phyloP scores from a whole-genome alignment of 192 early-diverging fungal genomes.

The Coemansia sp. region DNA sequence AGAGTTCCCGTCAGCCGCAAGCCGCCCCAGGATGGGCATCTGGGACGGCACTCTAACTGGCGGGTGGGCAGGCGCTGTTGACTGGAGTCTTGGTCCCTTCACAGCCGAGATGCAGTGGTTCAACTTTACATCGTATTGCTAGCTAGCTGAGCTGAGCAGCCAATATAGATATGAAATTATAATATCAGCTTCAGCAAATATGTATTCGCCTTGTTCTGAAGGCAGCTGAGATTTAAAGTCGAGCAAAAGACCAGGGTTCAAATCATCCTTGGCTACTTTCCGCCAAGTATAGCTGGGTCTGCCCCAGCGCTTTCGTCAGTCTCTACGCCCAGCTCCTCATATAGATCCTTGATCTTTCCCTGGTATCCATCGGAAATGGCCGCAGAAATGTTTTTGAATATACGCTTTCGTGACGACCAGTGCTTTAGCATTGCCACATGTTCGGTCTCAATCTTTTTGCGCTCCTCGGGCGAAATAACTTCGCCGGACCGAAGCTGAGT shows the following conservation, averaged over 20 bases:
- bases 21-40: conserved; percentile 41
- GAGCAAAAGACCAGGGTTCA: not conserved
- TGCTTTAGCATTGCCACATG: conserved; percentile 48
- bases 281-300: conserved; percentile 27
- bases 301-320: conserved; percentile 56
- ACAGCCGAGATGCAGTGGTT: conserved; percentile 38
- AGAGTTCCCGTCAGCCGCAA: conserved; percentile 34
- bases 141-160: not conserved
- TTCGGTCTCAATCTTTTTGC: conserved; percentile 28
- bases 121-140: conserved; percentile 35
- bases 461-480: conserved; percentile 46
- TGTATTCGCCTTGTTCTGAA: not conserved
- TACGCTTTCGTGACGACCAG: conserved; percentile 58
- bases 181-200: not conserved
- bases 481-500: conserved; percentile 36
- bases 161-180: not conserved
- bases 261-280: not conserved
- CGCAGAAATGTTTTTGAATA: conserved; percentile 58
- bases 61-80: conserved; percentile 50
- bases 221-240: not conserved
- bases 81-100: conserved; percentile 41
- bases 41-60: conserved; percentile 50
- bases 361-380: conserved; percentile 56
- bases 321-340: conserved; percentile 59
- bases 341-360: conserved; percentile 53